phyloP scores from a whole-genome alignment of 257 asterid genomes.

The Phtheirospermum japonicum region DNA sequence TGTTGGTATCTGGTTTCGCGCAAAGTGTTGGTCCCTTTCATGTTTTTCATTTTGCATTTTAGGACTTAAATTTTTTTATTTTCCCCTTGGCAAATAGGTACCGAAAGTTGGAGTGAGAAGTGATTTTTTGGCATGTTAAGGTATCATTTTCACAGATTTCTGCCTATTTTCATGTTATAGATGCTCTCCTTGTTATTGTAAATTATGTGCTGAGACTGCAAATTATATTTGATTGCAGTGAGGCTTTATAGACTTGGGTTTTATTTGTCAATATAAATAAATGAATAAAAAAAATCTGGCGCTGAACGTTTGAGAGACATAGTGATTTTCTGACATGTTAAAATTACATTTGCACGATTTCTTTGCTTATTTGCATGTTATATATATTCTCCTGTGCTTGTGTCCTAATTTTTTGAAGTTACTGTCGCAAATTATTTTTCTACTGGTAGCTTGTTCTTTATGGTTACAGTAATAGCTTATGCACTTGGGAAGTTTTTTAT shows the following conservation, averaged over 20 bases:
- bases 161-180: constrained; percentile 10
- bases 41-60: constrained; percentile 10
- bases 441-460: not conserved
- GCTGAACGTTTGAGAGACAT: constrained; percentile 20
- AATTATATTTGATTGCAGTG: constrained; percentile 12
- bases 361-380: not conserved
- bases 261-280: not conserved
- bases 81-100: not conserved
- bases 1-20: not conserved
- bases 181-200: not conserved
- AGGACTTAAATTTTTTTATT: constrained; percentile 1
- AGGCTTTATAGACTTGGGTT: not conserved
- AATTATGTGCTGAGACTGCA: not conserved
- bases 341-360: constrained; percentile 4
- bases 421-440: not conserved
- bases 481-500: not conserved
- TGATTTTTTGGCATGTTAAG: constrained; percentile 24
- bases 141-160: constrained; percentile 2
- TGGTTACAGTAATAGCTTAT: not conserved
- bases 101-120: constrained; percentile 16
- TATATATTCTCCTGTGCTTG: not conserved
- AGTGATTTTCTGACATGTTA: constrained; percentile 14
- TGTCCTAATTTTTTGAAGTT: not conserved
- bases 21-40: not conserved
- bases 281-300: not conserved